Base-by-base conservation (phyloP, 2,329 filamentous ascomycete species). In the Zymoseptoria crescenta region DNA sequence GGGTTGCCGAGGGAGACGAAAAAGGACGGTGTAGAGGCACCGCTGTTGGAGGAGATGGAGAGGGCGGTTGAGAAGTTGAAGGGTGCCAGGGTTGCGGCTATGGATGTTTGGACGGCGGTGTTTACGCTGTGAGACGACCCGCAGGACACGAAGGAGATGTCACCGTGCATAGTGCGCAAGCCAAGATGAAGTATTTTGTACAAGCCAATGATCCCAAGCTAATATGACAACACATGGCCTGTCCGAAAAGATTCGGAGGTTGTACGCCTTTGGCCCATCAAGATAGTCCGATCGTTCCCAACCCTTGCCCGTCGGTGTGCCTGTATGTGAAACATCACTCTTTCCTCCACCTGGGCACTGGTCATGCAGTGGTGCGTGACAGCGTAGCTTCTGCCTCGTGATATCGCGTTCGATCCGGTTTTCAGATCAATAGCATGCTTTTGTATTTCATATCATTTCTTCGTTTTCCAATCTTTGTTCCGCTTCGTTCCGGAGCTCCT, bases 1-100 rank as follows among this genome's bases (percentile, higher is more conserved):
- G 68, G 62, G 8, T 66, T 71, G 48, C 16, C 66, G 75, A 29
- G 24, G 28, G 50, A 54, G 65, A 57, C 58, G 52, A 19, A 65
- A 62, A 27, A 54, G 64, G 30, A 29, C 7, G 28, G 30, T 16
- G 51, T 52, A 53, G 56, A 56, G 51, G 49, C 54, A 10, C 57
- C 29, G 20, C 59, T 61, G 8, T 76, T 77, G 55, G 30, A 73
- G 27, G 64, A 68, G 3, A 56, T 55, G 55, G 53, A 57, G 41
- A 49, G 56, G 16, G 41, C 45, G 45, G 58, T 60, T 16, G 57
- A 51, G 45, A 45, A 49, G 19, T 49, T 59, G 16, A 57, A 54
- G 16, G 49, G 54, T 28, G 56, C 51, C n/a, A 55, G 54, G 20
- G 60, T 59, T 8, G 55, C 28, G 52, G 56, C 57, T 56, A 61